Base-by-base conservation (phyloP, 306 rosid genomes). In the Corylus americana region DNA sequence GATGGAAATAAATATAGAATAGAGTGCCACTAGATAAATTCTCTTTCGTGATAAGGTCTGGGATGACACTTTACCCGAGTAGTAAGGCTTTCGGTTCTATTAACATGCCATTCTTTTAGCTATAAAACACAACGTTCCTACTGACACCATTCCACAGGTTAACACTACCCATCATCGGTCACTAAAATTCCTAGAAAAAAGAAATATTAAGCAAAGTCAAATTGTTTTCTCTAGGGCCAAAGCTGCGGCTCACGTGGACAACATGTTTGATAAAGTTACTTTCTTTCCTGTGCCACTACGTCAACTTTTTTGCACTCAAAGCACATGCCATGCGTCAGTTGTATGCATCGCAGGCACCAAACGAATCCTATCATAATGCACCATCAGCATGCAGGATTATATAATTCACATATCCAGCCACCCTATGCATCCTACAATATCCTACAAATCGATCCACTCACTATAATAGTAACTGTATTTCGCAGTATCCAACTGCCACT, bases 181-280 rank as follows among this genome's bases (percentile, higher is more conserved):
- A 68, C 72, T n/a, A 10, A 42, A 68, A 39, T 68, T 42, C 51
- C 8, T 18, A 39, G 6, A 42, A 68, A 49, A 42, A 42, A 68
- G 12, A 66, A 14, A n/a, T 67, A 39, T 4, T 67, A 42, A 66
- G 27, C 71, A 37, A 22, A 5, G 14, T 66, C 47, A 11, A 68
- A 42, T 20, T 69, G 75, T 64, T 64, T 75, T 48, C 59, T 51
- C 54, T 49, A 64, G 71, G 73, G 77, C 79, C 16, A 79, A 79
- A 80, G 62, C 48, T 75, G 85, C 50, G 82, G 31, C 74, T 58
- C 79, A 79, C 69, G 84, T 59, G 85, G 74, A 49, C 20, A 63
- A 37, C 73, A 75, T 73, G 81, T 68, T 83, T 74, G 74, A 71
- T 76, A 80, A 87, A 80, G 91, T 54, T 66, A 67, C 85, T 85